Base-by-base conservation (phyloP, 139 green algal species). In the Mychonastes homosphaera region DNA sequence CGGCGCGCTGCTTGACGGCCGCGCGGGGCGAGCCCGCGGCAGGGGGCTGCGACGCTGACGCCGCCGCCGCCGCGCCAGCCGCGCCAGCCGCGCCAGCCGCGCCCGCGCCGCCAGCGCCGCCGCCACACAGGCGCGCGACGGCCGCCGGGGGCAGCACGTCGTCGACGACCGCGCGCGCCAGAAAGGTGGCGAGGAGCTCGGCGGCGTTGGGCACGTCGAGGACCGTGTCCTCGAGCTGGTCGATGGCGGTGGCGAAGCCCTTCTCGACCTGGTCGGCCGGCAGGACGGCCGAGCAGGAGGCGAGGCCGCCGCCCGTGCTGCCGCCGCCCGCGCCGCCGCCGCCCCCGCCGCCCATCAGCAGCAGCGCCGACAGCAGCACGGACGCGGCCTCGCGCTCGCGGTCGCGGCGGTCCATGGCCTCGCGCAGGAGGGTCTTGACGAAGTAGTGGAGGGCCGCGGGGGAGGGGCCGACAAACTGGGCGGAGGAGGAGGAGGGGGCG, bases 351-450 rank as follows among this genome's bases (percentile, higher is more conserved):
- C n/a, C n/a, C n/a, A n/a, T n/a, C n/a, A n/a, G n/a, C n/a, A n/a
- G n/a, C n/a, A n/a, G n/a, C n/a, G n/a, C n/a, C n/a, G n/a, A n/a
- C 1, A 98, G 80, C 63, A 96, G 77, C 41, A 74, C 56, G 35
- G 65, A 80, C 0, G 82, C 79, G 85, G 94, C 89, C 78, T 98
- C 91, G n/a, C 85, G 75, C 72, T 98, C 91, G 29, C 83, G 69
- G 63, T 91, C 79, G 41, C 91, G 80, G 38, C 84, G 74, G 76
- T 96, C 91, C 46, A 96, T 60, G 8, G 84, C 77, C 33, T 80
- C 46, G 1, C 70, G 82, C 16, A 95, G 44, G 23, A 84, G 58
- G 30, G 55, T 69, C 78, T 98, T 98, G 21, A 98, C 87, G 71
- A 97, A 93, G 67, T 90, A 91, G 70, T 95, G 82, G 9, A 63